A percentile compares a stretch with the other conserved stretches of the same genome.
phyloP scores from a whole-genome alignment of 2,329 filamentous ascomycete genomes.

The Metarhizium rileyi region DNA sequence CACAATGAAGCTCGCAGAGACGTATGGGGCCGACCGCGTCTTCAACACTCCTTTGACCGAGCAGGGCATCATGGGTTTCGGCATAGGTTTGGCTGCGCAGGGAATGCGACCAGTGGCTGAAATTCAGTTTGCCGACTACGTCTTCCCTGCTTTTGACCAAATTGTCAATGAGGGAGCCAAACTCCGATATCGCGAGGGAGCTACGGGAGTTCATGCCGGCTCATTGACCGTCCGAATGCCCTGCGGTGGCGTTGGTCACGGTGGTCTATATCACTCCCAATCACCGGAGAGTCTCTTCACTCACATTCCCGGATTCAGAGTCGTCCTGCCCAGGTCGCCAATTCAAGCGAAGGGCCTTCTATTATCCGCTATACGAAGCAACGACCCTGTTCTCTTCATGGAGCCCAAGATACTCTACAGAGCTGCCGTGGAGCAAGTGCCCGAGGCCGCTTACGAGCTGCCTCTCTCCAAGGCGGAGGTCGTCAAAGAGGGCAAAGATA shows the following conservation, averaged over 20 bases:
- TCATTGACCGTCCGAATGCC: slow-evolving; percentile 87
- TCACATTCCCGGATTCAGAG: slow-evolving; percentile 75
- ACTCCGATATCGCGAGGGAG: slow-evolving; percentile 65
- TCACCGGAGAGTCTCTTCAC: slow-evolving; percentile 83
- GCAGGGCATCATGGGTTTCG: slow-evolving; percentile 91
- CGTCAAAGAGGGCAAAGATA: slow-evolving; percentile 65
- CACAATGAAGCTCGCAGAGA: slow-evolving; percentile 80
- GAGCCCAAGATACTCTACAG: slow-evolving; percentile 91
- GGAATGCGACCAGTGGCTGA: slow-evolving; percentile 90
- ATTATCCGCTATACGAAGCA: slow-evolving; percentile 64
- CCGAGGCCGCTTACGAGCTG: slow-evolving; percentile 68
- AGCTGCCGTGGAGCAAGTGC: slow-evolving; percentile 85
- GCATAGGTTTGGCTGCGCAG: slow-evolving; percentile 79
- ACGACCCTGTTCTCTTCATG: slow-evolving; percentile 87
- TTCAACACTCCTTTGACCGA: slow-evolving; percentile 96
- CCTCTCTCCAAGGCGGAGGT: slow-evolving; percentile 80
- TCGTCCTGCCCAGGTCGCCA: slow-evolving; percentile 79
- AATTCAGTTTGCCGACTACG: slow-evolving; percentile 92
- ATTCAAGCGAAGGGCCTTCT: slow-evolving; percentile 82
- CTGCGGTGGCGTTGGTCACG: slow-evolving; percentile 80
- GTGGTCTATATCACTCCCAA: slow-evolving; percentile 80
- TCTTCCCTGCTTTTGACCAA: slow-evolving; percentile 89
- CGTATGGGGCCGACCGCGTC: slow-evolving; percentile 78
- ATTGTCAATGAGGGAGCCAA: slow-evolving; percentile 91
- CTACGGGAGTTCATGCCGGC: slow-evolving; percentile 51